These are phyloP conservation scores for Chenopodium suecicum DNA, from an alignment of 148 eudicot genomes.

Conservation along the genomic window DNA sequence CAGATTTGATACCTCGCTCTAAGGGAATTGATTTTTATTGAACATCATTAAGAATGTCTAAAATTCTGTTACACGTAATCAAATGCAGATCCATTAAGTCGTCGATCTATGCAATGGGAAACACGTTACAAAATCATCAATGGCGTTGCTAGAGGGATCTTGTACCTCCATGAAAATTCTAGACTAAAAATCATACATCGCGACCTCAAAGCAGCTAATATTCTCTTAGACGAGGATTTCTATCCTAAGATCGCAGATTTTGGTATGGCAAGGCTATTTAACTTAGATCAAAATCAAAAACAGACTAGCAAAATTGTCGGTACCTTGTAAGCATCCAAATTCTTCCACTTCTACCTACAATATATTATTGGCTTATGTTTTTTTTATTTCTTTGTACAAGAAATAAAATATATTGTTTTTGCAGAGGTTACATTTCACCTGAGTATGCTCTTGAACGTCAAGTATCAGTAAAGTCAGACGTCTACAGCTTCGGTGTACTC, in stretches of 20 bases:
- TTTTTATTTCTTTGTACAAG: too few relatives aligned
- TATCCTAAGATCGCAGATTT: conserved; percentile 44
- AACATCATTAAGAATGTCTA: too few relatives aligned
- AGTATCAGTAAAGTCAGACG: conserved; percentile 32
- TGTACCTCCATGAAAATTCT: conserved; percentile 40
- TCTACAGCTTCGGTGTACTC: conserved; percentile 34
- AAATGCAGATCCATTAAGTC: conserved; percentile 18
- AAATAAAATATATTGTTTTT: neutral
- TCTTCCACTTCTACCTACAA: too few relatives aligned
- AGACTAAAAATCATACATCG: conserved; percentile 32
- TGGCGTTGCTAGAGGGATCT: conserved; percentile 31
- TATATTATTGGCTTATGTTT: too few relatives aligned
- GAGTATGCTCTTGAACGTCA: conserved; percentile 27
- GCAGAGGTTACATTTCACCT: conserved; percentile 32
- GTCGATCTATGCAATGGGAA: conserved; percentile 17
- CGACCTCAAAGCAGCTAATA: conserved; percentile 35
- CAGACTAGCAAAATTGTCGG: conserved; percentile 29
- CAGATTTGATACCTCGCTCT: too few relatives aligned
- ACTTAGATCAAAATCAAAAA: conserved; percentile 18
- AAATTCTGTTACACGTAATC: too few relatives aligned
- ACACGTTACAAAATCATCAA: conserved; percentile 27
- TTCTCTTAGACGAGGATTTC: conserved; percentile 27
- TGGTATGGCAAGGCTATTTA: conserved; percentile 37
- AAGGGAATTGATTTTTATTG: too few relatives aligned
- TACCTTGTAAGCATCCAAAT: conserved; percentile 22